Evolutionary conservation across 2,329 filamentous ascomycete genomes (phyloP).

Genomic region (Talaromyces sp.): DNA sequence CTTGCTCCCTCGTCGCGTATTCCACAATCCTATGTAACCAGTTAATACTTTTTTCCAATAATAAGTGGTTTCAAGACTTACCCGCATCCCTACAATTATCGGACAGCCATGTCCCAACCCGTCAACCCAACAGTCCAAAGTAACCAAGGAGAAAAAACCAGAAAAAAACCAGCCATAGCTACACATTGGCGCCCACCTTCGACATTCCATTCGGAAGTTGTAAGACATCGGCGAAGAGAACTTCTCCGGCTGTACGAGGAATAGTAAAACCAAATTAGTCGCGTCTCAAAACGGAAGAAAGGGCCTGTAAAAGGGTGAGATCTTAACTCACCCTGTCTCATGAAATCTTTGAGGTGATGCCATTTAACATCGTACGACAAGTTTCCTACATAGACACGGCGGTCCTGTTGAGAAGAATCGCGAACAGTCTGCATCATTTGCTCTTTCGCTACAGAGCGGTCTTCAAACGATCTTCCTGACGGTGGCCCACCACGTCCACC

Average conservation of each 20-base stretch:
- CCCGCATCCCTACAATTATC: slow-evolving; percentile 99
- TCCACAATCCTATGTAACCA: slow-evolving; percentile 79
- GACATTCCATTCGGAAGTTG: slow-evolving; percentile 99
- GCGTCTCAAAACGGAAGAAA: slow-evolving; percentile 10
- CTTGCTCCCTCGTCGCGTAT: slow-evolving; percentile 99
- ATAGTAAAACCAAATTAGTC: slow-evolving; percentile 26
- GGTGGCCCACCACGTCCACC: slow-evolving; percentile 58
- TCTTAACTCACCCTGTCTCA: slow-evolving; percentile 83
- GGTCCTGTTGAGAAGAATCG: slow-evolving; percentile 95
- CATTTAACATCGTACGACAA: slow-evolving; percentile 99
- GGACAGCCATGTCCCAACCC: slow-evolving; percentile 88
- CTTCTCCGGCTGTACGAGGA: slow-evolving; percentile 75
- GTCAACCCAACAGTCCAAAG: slow-evolving; percentile 94
- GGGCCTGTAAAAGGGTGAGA: neutral
- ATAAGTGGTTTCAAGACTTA: slow-evolving; percentile 50
- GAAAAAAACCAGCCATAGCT: slow-evolving; percentile 70
- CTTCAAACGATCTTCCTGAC: slow-evolving; percentile 71
- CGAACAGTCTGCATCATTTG: slow-evolving; percentile 94
- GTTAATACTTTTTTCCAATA: slow-evolving; percentile 1
- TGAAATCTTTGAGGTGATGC: slow-evolving; percentile 99
- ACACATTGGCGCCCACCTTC: slow-evolving; percentile 97
- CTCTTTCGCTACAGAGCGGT: slow-evolving; percentile 76
- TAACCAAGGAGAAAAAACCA: slow-evolving; percentile 51
- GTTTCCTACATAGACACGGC: slow-evolving; percentile 98
- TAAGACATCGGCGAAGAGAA: slow-evolving; percentile 98